Base-by-base conservation (phyloP, 371 early-diverging fungal species). In the Rhizopus delemar region DNA sequence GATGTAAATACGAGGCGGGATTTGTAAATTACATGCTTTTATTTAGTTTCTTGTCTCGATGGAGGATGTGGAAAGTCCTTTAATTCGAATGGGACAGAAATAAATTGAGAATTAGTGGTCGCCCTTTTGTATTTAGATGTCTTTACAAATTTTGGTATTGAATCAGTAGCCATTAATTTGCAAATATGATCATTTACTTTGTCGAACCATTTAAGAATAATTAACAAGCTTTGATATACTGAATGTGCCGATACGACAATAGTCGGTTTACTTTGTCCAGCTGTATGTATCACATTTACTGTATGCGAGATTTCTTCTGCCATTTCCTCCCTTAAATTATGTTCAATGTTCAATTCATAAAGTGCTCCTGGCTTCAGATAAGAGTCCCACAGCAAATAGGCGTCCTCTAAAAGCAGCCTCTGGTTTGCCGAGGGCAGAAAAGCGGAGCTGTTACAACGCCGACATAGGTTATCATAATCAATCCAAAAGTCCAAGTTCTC, bases 401-500 rank as follows among this genome's bases (percentile, higher is more conserved):
- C 81, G 51, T 82, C 82, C 3, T 72, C 56, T n/a, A 84, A 59
- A 34, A 84, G 46, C 7, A 60, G 52, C 1, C 57, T 51, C 31
- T 62, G 71, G 13, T 48, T 53, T 36, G 22, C 34, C 28, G 52
- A 50, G 15, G 55, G 57, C 29, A 36, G 16, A 3, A 15, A 12
- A 16, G 29, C 36, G 33, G 22, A 3, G 12, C 12, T 12, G 35
- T 9, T 7, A 48, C 48, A 48, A 8, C 28, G 53, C 8, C 53
- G 36, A 45, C 33, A 59, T 51, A 75, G 39, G 43, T 55, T 38
- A 49, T 53, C 53, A 63, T 68, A 46, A 49, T 88, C 86, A 2
- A 76, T 59, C 73, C 78, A 80, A 54, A 86, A 88, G 28, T 80
- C 68, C 16, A 84, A 62, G 50, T 84, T 86, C 55, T 85, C 86